Conservation (phyloP, 2,329 filamentous ascomycete species). For the Aspergillus chevalieri region DNA sequence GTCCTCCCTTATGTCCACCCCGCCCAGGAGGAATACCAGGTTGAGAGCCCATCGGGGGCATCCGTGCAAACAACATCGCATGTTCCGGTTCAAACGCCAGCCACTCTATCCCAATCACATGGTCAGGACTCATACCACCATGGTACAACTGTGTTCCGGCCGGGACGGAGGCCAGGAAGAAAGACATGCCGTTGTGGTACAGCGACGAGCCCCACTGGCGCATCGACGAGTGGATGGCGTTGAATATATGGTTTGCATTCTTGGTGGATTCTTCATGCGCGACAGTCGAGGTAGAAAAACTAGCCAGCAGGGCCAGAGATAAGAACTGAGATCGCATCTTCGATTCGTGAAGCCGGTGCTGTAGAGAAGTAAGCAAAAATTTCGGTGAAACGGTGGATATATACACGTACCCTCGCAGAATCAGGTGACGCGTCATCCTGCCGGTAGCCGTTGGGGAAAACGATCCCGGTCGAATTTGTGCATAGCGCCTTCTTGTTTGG, state of each 20-base stretch:
- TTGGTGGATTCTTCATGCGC: background rate
- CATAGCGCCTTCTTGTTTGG: too few species aligned
- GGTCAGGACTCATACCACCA: constrained; percentile 44
- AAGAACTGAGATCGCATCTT: background rate
- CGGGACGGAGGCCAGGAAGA: constrained; percentile 62
- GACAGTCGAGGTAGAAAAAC: background rate
- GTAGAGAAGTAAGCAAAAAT: too few species aligned
- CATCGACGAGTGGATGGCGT: constrained; percentile 64
- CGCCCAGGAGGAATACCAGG: constrained; percentile 1
- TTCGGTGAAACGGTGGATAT: too few species aligned
- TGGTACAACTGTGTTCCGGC: constrained; percentile 63
- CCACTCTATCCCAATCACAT: constrained; percentile 58
- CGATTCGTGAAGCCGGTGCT: too few species aligned
- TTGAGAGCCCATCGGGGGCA: constrained; percentile 6
- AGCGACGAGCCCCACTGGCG: constrained; percentile 68
- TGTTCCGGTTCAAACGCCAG: constrained; percentile 73
- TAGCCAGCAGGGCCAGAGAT: background rate
- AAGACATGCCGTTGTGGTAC: constrained; percentile 69
- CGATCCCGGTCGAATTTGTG: too few species aligned
- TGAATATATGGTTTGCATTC: constrained; percentile 64
- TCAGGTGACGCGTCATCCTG: too few species aligned
- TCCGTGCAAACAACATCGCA: constrained; percentile 56
- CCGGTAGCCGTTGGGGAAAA: too few species aligned
- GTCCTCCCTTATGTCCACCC: too few species aligned
- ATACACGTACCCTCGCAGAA: too few species aligned